phyloP scores from a whole-genome alignment of 495 filamentous ascomycete species.

The Podospora australis region DNA sequence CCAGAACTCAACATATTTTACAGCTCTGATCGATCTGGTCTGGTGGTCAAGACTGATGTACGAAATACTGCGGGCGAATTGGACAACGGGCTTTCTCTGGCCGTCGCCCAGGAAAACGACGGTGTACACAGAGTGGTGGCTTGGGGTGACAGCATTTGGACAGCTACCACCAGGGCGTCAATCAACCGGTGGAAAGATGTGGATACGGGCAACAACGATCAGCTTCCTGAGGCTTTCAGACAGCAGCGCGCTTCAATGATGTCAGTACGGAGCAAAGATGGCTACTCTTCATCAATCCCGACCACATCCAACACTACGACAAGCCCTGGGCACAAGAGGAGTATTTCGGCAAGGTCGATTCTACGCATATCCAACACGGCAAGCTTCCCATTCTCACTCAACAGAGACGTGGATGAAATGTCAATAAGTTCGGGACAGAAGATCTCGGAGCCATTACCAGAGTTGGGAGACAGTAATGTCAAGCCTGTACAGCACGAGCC shows the following conservation, averaged over 20 bases:
- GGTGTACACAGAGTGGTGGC: conserved; percentile 81
- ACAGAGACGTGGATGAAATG: conserved; percentile 37
- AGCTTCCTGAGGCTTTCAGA: conserved; percentile 48
- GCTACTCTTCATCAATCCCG: conserved; percentile 11
- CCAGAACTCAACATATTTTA: conserved; percentile 84
- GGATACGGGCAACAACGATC: conserved; percentile 56
- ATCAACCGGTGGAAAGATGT: conserved; percentile 93
- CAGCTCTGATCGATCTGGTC: conserved; percentile 82
- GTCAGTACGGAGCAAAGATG: conserved; percentile 29
- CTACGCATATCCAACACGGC: conserved; percentile 80
- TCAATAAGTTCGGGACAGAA: conserved; percentile 45
- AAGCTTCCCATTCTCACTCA: conserved; percentile 51
- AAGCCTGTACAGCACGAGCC: conserved; percentile 69
- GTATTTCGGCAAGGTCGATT: conserved; percentile 47
- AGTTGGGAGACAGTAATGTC: conserved; percentile 49
- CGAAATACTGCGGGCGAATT: conserved; percentile 62
- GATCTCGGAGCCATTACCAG: conserved; percentile 54
- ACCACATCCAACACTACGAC: conserved; percentile 53
- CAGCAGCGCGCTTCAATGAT: conserved; percentile 49
- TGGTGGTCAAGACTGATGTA: conserved; percentile 91
- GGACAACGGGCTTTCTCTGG: conserved; percentile 84
- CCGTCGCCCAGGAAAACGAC: conserved; percentile 84
- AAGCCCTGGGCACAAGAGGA: conserved; percentile 38
- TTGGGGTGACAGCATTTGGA: conserved; percentile 81
- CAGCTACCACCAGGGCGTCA: conserved; percentile 84